Conservation (phyloP, 306 rosid species). For the Malus fusca region DNA sequence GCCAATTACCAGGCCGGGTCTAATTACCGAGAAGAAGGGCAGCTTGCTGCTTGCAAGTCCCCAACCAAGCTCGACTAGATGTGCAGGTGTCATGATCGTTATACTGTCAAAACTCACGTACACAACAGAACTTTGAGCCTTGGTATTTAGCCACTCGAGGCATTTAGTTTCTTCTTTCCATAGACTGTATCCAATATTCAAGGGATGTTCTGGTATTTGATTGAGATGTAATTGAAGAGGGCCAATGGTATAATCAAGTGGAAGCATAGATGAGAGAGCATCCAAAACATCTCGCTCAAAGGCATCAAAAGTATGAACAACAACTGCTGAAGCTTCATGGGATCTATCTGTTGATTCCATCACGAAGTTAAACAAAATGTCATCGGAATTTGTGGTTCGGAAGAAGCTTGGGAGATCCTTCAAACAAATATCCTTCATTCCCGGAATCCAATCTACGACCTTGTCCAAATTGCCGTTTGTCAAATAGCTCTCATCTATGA, state of each 20-base stretch:
- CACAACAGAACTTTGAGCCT: too few relatives aligned
- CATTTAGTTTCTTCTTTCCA: too few relatives aligned
- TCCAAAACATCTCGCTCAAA: not conserved
- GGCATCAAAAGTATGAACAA: not conserved
- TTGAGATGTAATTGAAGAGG: not conserved
- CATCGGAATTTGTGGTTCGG: not conserved
- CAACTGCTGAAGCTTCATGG: not conserved
- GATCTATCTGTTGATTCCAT: not conserved
- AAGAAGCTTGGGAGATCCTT: not conserved
- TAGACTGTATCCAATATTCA: too few relatives aligned
- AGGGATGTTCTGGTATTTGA: not conserved
- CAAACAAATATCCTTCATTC: not conserved
- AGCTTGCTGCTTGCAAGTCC: not conserved
- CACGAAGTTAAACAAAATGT: not conserved
- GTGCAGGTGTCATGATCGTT: not conserved
- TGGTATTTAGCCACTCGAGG: too few relatives aligned
- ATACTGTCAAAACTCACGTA: too few relatives aligned
- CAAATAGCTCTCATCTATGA: not conserved
- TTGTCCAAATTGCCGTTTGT: not conserved
- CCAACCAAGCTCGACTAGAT: not conserved
- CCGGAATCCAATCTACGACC: not conserved
- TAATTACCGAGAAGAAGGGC: not conserved
- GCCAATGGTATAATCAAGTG: not conserved
- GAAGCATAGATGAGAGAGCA: not conserved
- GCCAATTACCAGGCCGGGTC: not conserved